Evolutionary conservation across 1,284 basidiomycete genomes (phyloP).

Genomic region (Pseudozyma tsukubaensis): DNA sequence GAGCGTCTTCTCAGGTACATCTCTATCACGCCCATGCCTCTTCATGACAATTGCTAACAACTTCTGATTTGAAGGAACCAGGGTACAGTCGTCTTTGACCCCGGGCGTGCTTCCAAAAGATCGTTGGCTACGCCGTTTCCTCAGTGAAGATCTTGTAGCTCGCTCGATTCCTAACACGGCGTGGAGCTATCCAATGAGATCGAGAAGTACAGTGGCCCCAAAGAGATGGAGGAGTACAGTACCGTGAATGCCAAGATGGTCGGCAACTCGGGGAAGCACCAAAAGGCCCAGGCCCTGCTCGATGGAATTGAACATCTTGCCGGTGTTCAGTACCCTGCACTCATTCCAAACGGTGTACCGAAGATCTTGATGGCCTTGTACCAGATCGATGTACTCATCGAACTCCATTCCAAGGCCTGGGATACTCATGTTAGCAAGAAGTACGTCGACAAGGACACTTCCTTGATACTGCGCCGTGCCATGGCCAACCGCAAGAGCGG

Average conservation of each 20-base stretch:
- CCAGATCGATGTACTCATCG: conserved; percentile 90
- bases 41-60: too few species aligned
- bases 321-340: conserved; percentile 60
- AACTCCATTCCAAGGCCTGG: conserved; percentile 90
- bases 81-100: too few species aligned
- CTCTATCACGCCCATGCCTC: too few species aligned
- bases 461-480: conserved; percentile 96
- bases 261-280: conserved; percentile 82
- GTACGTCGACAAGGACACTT: conserved; percentile 93
- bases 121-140: too few species aligned
- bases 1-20: too few species aligned
- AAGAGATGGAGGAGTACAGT: conserved; percentile 80
- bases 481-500: too few species aligned
- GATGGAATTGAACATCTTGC: conserved; percentile 70
- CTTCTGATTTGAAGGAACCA: too few species aligned
- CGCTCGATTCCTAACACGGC: too few species aligned
- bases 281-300: conserved; percentile 90
- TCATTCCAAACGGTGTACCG: conserved; percentile 73
- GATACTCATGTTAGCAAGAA: conserved; percentile 95
- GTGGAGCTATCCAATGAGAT: too few species aligned
- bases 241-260: conserved; percentile 81
- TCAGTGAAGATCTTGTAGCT: too few species aligned
- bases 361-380: conserved; percentile 97
- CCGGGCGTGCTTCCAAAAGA: too few species aligned
- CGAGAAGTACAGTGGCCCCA: too few species aligned